Percentiles rank a stretch among this genome's conserved stretches.
These are phyloP conservation scores for Cladophialophora chaetospira DNA, from an alignment of 2,329 filamentous ascomycete species.

Conservation along the genomic window DNA sequence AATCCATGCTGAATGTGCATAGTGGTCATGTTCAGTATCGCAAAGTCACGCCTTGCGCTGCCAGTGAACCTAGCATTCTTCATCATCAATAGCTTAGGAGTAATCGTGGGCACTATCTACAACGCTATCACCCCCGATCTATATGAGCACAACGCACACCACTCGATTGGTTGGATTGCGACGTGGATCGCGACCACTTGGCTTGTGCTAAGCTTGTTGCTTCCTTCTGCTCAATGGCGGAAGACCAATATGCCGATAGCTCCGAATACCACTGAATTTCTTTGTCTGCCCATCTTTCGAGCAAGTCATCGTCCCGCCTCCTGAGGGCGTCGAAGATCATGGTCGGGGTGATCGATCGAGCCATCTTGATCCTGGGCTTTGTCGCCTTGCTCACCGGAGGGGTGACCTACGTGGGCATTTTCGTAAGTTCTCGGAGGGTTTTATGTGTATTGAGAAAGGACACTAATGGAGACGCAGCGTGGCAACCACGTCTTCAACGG, in stretches of 20 bases:
- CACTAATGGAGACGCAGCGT: conserved; percentile 20
- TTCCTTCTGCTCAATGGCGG: conserved; percentile 57
- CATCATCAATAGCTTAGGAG: conserved; percentile 62
- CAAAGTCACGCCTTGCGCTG: conserved; percentile 40
- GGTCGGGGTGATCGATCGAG: conserved; percentile 71
- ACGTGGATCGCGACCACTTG: conserved; percentile 73
- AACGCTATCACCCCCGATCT: conserved; percentile 80
- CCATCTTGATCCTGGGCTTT: conserved; percentile 77
- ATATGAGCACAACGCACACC: conserved; percentile 84
- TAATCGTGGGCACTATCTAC: conserved; percentile 70
- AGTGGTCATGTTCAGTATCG: background rate
- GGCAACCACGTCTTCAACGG: conserved; percentile 74
- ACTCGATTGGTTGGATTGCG: conserved; percentile 81
- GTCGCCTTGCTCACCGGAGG: conserved; percentile 70
- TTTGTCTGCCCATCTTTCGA: conserved; percentile 54
- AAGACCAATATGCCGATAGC: conserved; percentile 39
- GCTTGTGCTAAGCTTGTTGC: conserved; percentile 66
- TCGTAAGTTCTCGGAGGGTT: conserved; percentile 71
- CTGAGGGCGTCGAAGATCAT: conserved; percentile 58
- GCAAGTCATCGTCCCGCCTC: too few relatives aligned
- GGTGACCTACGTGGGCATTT: conserved; percentile 77
- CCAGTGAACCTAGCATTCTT: conserved; percentile 69
- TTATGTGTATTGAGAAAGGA: background rate
- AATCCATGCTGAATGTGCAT: too few relatives aligned
- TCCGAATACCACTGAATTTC: conserved; percentile 59